These are phyloP conservation scores for Trichoderma afroharzianum DNA, from an alignment of 2,329 filamentous ascomycete genomes.

Conservation along the genomic window DNA sequence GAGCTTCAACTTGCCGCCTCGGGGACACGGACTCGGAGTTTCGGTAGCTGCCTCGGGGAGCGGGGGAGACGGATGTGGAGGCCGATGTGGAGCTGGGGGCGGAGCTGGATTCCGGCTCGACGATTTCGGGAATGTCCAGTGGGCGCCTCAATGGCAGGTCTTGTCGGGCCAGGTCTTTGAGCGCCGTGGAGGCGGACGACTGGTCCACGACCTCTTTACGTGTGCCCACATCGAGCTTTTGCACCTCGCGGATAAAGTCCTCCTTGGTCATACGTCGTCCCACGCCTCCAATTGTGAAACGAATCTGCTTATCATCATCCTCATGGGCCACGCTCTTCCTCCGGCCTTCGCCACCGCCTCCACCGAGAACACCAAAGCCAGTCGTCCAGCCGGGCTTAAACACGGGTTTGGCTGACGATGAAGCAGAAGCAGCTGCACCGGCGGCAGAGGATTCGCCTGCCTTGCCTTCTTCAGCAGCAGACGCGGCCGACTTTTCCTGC, in stretches of 20 bases:
- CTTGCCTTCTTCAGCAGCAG: conserved; percentile 32
- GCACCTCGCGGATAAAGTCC: conserved; percentile 73
- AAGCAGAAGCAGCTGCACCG: conserved; percentile 22
- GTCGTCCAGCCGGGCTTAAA: conserved; percentile 48
- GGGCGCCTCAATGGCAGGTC: conserved; percentile 25
- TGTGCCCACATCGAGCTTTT: conserved; percentile 65
- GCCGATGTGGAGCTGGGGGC: conserved; percentile 21
- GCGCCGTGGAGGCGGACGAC: conserved; percentile 44
- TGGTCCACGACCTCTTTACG: conserved; percentile 52
- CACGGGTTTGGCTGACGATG: conserved; percentile 34
- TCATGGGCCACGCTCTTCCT: conserved; percentile 41
- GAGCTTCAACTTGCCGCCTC: conserved; percentile 16
- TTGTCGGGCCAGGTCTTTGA: conserved; percentile 49
- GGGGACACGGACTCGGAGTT: conserved; percentile 23
- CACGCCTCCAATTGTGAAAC: conserved; percentile 72
- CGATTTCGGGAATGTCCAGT: conserved; percentile 21
- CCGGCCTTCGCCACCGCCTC: conserved; percentile 29
- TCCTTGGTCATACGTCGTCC: conserved; percentile 74
- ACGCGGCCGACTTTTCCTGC: conserved; percentile 34
- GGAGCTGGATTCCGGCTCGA: conserved; percentile 21
- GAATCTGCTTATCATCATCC: conserved; percentile 66
- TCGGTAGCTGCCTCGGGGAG: neutral
- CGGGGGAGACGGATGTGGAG: conserved; percentile 7
- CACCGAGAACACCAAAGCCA: conserved; percentile 41
- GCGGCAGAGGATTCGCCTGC: conserved; percentile 27